Evolutionary conservation across 2,329 filamentous ascomycete genomes (phyloP).

Genomic region (Neonectria neomacrospora): DNA sequence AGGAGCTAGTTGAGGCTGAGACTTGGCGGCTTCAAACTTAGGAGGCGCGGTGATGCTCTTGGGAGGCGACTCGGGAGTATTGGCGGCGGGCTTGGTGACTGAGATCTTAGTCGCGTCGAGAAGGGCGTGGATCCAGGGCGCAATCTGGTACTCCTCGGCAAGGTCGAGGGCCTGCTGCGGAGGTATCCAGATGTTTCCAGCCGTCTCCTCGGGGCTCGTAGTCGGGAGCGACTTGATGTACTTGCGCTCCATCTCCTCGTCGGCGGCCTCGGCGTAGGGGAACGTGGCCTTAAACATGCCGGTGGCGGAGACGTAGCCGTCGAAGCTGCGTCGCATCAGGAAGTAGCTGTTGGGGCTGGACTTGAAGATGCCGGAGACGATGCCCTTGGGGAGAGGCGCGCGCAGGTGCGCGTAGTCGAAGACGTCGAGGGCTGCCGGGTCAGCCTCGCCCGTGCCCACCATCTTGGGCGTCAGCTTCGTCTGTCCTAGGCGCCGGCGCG

Average conservation of each 20-base stretch:
- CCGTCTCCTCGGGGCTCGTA: conserved; percentile 90
- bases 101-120: conserved; percentile 86
- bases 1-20: conserved; percentile 58
- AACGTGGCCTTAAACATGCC: conserved; percentile 95
- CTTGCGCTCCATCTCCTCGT: conserved; percentile 80
- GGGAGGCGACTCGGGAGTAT: conserved; percentile 72
- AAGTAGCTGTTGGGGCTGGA: conserved; percentile 93
- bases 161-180: conserved; percentile 83
- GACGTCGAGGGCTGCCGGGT: conserved; percentile 77
- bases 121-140: conserved; percentile 89
- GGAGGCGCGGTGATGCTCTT: conserved; percentile 86
- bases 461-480: conserved; percentile 90
- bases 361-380: conserved; percentile 93
- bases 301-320: conserved; percentile 86
- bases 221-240: conserved; percentile 86
- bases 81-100: conserved; percentile 62
- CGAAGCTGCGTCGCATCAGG: conserved; percentile 89
- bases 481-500: conserved; percentile 88
- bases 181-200: conserved; percentile 96
- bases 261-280: conserved; percentile 76
- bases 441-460: conserved; percentile 77
- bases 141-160: conserved; percentile 87
- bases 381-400: conserved; percentile 90
- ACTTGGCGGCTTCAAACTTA: conserved; percentile 71
- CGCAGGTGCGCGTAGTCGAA: conserved; percentile 98